Evolutionary conservation across 306 rosid species (phyloP).

Genomic region (Myrica gale): DNA sequence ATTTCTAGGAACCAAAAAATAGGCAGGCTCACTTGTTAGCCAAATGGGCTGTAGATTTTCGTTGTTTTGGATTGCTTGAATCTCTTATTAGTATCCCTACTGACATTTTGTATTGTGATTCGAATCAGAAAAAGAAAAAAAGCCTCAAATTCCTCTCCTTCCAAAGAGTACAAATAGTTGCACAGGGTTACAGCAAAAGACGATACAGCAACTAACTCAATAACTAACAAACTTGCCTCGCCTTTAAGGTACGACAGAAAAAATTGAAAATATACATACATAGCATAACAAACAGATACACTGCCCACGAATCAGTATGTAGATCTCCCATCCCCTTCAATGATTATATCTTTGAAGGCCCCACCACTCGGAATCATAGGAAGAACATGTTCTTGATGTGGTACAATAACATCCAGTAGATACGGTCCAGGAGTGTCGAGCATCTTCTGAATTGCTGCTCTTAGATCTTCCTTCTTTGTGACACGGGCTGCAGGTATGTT

Average conservation of each 20-base stretch:
- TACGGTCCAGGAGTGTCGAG: slow-evolving; percentile 85
- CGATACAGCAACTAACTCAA: not conserved
- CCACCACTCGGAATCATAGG: slow-evolving; percentile 96
- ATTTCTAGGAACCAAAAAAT: too few relatives aligned
- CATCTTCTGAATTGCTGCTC: slow-evolving; percentile 77
- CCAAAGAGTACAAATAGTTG: too few relatives aligned
- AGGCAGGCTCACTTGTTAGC: too few relatives aligned
- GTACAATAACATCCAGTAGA: slow-evolving; percentile 79
- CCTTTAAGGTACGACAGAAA: not conserved
- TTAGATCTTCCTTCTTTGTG: slow-evolving; percentile 55
- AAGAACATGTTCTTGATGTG: slow-evolving; percentile 93
- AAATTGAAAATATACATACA: slow-evolving; percentile 28
- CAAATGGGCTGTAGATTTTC: too few relatives aligned
- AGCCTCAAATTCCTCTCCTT: too few relatives aligned
- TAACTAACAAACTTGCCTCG: slow-evolving; percentile 13
- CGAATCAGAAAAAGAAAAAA: too few relatives aligned
- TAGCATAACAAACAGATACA: not conserved
- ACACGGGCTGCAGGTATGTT: slow-evolving; percentile 75
- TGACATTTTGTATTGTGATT: too few relatives aligned
- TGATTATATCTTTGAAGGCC: slow-evolving; percentile 81
- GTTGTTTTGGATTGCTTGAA: too few relatives aligned
- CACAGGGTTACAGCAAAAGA: not conserved
- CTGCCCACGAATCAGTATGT: slow-evolving; percentile 30
- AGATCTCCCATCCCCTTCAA: slow-evolving; percentile 81
- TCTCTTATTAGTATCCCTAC: too few relatives aligned